Evolutionary conservation across 1,284 basidiomycete species (phyloP), one percentile per base, ranked within the genome.

Genomic region (Cutaneotrichosporon sp.): DNA sequence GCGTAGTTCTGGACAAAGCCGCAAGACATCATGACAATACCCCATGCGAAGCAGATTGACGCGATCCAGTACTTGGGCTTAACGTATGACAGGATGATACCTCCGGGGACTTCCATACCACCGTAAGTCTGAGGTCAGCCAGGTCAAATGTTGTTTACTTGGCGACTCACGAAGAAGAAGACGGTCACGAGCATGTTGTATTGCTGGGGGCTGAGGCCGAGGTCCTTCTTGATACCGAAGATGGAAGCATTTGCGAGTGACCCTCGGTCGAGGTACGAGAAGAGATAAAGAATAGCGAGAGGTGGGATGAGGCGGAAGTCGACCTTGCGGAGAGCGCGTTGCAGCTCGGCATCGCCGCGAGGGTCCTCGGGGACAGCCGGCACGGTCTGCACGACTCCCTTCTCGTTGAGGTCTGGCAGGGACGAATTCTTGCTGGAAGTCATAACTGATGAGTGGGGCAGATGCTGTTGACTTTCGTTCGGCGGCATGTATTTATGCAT

Each of bases 11-110:
- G 76, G 7, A 81, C 84, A 50, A 88, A 73, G 14, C 84, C 84
- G n/a, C 84, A 86, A 61, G 88, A 74, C 1, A 83, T 87, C 16
- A 86, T 87, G 9, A 86, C 84, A 16, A 83, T 74, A 6, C 87
- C 87, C 80, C 82, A 83, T 1, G 74, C 64, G 8, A 78, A 47
- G 50, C 62, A 63, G 51, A 63, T 63, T 51, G 75, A 13, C 0
- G 86, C 85, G 60, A 89, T 67, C 71, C 71, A 72, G 52, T 63
- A 18, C 18, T 36, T 52, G 13, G 68, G 68, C 13, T 61, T 61
- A 9, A 69, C 66, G 46, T 68, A 69, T 14, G 56, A 59, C n/a
- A 65, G 56, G 49, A 67, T 61, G n/a, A 69, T 64, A 5, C 64
- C 56, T 13, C 63, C 58, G 1, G 68, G 68, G 10, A 69, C 55